Evolutionary conservation across 129 eudicot species (phyloP).

Genomic region (Arctium minus): DNA sequence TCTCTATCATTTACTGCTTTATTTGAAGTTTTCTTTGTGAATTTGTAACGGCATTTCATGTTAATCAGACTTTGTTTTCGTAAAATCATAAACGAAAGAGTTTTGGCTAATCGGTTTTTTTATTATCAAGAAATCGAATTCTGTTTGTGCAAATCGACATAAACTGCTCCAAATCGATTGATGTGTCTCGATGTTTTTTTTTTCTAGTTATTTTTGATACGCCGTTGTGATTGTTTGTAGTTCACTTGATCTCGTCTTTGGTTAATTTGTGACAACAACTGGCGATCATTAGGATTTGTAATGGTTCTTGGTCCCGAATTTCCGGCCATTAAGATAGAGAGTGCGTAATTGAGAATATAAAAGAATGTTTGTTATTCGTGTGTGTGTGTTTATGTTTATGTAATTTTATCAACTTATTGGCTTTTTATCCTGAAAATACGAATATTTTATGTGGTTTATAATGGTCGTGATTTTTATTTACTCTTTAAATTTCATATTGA

Average conservation of each 20-base stretch:
- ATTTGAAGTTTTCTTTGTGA: background rate
- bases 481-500: slow-evolving; percentile 6
- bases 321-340: background rate
- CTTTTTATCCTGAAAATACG: background rate
- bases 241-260: slow-evolving; percentile 4
- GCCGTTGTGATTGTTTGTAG: background rate
- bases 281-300: background rate
- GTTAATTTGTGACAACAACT: background rate
- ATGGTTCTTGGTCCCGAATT: background rate
- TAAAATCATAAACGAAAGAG: background rate
- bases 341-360: background rate
- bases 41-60: slow-evolving; percentile 13
- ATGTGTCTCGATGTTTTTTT: background rate
- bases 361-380: background rate
- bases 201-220: background rate
- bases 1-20: slow-evolving; percentile 5
- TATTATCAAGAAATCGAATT: background rate
- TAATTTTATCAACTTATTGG: background rate
- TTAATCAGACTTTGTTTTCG: slow-evolving; percentile 16
- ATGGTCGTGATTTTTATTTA: background rate
- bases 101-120: background rate
- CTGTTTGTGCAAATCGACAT: background rate
- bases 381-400: background rate
- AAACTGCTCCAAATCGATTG: background rate
- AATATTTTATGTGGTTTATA: background rate